Evolutionary conservation across 371 early-diverging fungal genomes (phyloP), one percentile per base, ranked within the genome.

Genomic region (Lichtheimia corymbifera): DNA sequence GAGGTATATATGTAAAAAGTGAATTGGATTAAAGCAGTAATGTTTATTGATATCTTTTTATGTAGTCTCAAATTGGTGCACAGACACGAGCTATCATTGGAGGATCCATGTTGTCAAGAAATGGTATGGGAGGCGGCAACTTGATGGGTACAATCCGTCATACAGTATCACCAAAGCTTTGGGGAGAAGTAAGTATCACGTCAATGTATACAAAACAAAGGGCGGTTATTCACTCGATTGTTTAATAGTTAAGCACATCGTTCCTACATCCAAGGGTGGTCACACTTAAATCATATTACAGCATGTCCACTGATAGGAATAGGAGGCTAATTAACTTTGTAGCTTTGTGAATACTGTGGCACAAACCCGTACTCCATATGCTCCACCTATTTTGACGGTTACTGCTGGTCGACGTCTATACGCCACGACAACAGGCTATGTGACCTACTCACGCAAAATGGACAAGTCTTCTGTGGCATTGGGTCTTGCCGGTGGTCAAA

Each of bases 101-200:
- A 54, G 92, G 93, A 24, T 83, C 83, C 22, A 91, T 88, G 70
- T 69, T 88, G 5, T 80, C 91, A 1, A 67, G 89, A 45, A 87
- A 87, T 57, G 93, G 93, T 50, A 80, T 90, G 66, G 93, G 94
- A 35, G 87, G 85, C 17, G 93, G 92, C 44, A 91, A 87, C 53
- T 68, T 93, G 13, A 69, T 84, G 47, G 90, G 87, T 15, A 90
- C 90, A 0, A 55, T 92, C 49, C 85, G 91, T 5, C 92, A 92
- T 68, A 78, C 90, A 18, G 72, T 90, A 30, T 88, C 91, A 14
- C 88, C 91, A 14, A 83, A 82, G 56, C 61, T 90, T 20, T 87
- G 84, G 76, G 83, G 84, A 14, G 93, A 88, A 65, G 88, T 85
- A 80, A 64, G 64, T 30, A 50, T 1, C 5, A 11, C 18, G 17